Conservation (phyloP, 2,329 filamentous ascomycete genomes). For the Sporothrix humicola region DNA sequence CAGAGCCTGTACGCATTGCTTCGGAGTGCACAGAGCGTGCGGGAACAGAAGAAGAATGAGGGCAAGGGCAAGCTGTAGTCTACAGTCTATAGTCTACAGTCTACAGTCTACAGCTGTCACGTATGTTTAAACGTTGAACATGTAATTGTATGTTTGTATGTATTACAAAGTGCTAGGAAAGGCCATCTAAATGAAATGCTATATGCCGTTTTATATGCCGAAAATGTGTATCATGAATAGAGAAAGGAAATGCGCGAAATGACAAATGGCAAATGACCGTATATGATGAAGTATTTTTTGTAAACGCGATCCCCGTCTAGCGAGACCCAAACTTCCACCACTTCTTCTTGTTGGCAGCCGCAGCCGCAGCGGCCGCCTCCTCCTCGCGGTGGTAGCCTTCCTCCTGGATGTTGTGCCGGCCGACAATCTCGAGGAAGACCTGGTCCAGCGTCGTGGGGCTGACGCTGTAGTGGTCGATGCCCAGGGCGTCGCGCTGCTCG, state of each 20-base stretch:
- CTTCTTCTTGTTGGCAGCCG: conserved; percentile 38
- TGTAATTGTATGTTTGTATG: not conserved
- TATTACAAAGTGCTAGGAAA: not conserved
- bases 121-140: too few relatives aligned
- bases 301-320: not conserved
- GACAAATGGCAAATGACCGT: not conserved
- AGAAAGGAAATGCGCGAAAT: not conserved
- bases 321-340: conserved; percentile 26
- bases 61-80: conserved; percentile 48
- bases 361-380: conserved; percentile 36
- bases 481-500: conserved; percentile 68
- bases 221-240: conserved; percentile 7
- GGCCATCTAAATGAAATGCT: conserved; percentile 12
- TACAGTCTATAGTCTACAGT: too few relatives aligned
- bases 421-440: conserved; percentile 86
- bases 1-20: conserved; percentile 71
- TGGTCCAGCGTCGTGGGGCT: conserved; percentile 87
- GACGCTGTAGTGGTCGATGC: conserved; percentile 85
- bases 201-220: conserved; percentile 15
- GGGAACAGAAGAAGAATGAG: conserved; percentile 45
- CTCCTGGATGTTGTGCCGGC: conserved; percentile 77
- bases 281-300: not conserved
- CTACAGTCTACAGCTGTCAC: too few relatives aligned
- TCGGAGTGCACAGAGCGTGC: conserved; percentile 63
- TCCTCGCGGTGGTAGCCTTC: conserved; percentile 60